Evolutionary conservation across 768 basidiomycete genomes (phyloP).

Genomic region (Kwoniella newhampshirensis): DNA sequence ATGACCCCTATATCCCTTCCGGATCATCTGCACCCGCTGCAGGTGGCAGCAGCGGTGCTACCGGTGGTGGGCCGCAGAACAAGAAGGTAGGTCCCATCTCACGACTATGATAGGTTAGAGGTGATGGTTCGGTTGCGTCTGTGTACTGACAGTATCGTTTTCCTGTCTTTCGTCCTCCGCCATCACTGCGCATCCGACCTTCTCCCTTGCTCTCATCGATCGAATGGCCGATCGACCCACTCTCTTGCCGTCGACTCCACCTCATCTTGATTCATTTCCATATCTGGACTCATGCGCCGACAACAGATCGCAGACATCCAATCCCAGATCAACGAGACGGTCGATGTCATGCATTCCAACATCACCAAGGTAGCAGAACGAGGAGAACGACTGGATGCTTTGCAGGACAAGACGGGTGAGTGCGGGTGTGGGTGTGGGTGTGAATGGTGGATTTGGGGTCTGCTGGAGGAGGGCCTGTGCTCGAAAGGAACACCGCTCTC

Average conservation of each 20-base stretch:
- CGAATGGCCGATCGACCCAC: no score
- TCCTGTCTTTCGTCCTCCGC: no score
- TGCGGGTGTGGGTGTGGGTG: conserved; percentile 22
- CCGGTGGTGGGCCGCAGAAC: conserved; percentile 55
- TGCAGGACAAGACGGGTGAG: conserved; percentile 98
- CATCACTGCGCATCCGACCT: no score
- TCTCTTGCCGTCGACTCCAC: no score
- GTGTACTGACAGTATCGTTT: no score
- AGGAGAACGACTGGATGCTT: conserved; percentile 85
- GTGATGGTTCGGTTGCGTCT: no score
- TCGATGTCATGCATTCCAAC: conserved; percentile 96
- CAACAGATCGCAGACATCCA: conserved; percentile 86
- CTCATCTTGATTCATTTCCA: no score
- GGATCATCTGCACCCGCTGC: conserved; percentile 65
- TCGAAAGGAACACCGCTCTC: no score
- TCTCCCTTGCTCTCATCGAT: no score
- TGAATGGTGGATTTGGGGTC: neutral
- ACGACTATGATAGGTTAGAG: no score
- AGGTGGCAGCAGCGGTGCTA: conserved; percentile 26
- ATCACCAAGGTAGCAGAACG: conserved; percentile 87
- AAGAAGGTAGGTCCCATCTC: conserved; percentile 60
- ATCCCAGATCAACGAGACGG: conserved; percentile 89
- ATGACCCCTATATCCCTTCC: conserved; percentile 96
- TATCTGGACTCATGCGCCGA: neutral
- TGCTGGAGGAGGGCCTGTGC: neutral